phyloP scores from a whole-genome alignment of 345 rosid species.

The Barbarea vulgaris region DNA sequence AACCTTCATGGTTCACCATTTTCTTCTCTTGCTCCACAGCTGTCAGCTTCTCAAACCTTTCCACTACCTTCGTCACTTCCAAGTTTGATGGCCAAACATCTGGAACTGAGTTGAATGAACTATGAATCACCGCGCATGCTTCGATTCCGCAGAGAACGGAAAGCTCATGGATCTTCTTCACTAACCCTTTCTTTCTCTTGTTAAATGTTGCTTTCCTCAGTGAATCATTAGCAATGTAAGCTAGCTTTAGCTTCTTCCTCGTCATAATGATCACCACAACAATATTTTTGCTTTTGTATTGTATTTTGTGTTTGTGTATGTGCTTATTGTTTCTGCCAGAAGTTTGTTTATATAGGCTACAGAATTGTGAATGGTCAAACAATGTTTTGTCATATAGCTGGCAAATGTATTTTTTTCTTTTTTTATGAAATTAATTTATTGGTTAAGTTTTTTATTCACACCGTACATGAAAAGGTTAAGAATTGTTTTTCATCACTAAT shows the following conservation, averaged over 20 bases:
- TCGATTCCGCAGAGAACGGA: conserved; percentile 42
- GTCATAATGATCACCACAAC: conserved; percentile 24
- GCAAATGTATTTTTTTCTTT: not conserved
- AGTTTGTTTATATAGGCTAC: conserved; percentile 25
- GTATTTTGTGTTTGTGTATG: not conserved
- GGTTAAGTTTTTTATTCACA: not conserved
- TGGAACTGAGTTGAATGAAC: conserved; percentile 32
- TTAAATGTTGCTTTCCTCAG: conserved; percentile 43
- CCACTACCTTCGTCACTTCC: conserved; percentile 9
- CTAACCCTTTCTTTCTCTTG: conserved; percentile 44
- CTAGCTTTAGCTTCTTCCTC: conserved; percentile 43
- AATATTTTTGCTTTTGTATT: not conserved
- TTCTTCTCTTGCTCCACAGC: conserved; percentile 35
- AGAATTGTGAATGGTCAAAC: not conserved
- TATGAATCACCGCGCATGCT: conserved; percentile 39
- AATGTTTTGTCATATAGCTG: not conserved
- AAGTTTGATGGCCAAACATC: conserved; percentile 42
- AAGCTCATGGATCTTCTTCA: conserved; percentile 43
- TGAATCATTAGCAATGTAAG: conserved; percentile 42
- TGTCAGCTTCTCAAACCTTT: conserved; percentile 25
- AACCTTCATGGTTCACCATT: conserved; percentile 43
- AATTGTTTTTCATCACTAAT: not conserved
- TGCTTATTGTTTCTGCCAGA: not conserved
- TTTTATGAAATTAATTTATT: not conserved
- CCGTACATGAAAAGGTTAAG: not conserved